These are phyloP conservation scores for Boletus subparvulus DNA, from an alignment of 768 basidiomycete species.

Conservation along the genomic window DNA sequence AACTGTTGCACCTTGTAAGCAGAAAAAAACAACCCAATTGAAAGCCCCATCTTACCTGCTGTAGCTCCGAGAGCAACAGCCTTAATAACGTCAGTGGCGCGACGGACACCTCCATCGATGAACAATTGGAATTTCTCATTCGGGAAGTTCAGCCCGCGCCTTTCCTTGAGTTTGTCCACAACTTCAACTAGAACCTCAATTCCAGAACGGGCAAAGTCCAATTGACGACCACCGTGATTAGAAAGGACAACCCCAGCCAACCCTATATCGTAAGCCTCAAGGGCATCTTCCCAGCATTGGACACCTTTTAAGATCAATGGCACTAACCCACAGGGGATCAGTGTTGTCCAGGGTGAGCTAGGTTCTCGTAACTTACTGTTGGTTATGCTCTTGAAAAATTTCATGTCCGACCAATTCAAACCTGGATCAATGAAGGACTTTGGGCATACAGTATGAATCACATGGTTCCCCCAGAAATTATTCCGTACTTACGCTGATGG, in stretches of 20 bases:
- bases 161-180: slow-evolving; percentile 63
- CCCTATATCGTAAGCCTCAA: slow-evolving; percentile 77
- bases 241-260: slow-evolving; percentile 80
- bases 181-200: slow-evolving; percentile 90
- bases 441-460: not conserved
- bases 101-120: slow-evolving; percentile 91
- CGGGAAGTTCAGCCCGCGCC: slow-evolving; percentile 69
- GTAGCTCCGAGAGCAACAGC: slow-evolving; percentile 88
- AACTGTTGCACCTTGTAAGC: slow-evolving; percentile 41
- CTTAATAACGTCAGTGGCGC: slow-evolving; percentile 88
- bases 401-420: slow-evolving; percentile 68
- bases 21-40: not conserved
- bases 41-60: slow-evolving; percentile 48
- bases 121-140: slow-evolving; percentile 82
- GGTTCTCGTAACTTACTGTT: slow-evolving; percentile 41
- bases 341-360: not conserved
- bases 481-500: slow-evolving; percentile 70
- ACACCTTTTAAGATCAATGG: slow-evolving; percentile 90
- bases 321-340: slow-evolving; percentile 49
- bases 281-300: slow-evolving; percentile 86
- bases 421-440: slow-evolving; percentile 95
- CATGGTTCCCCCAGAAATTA: not conserved
- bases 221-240: slow-evolving; percentile 80
- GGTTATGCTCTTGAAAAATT: slow-evolving; percentile 76
- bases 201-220: slow-evolving; percentile 83